Base-by-base conservation (phyloP, 495 filamentous ascomycete species). In the Usnea hakonensis region DNA sequence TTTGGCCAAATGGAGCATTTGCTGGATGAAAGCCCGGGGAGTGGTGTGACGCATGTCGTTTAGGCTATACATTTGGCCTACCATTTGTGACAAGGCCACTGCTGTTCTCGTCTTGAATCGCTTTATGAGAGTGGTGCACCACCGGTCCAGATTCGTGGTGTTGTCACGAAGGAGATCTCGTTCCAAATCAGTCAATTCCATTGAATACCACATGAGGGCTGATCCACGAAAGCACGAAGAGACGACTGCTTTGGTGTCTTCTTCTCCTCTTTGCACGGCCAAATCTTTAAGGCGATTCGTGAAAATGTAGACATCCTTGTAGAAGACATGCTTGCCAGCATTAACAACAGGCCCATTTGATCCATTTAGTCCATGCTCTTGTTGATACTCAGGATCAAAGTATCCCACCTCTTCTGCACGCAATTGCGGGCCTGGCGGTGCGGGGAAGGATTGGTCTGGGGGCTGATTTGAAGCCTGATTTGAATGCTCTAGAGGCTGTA, bases 281-380 rank as follows among this genome's bases (percentile, higher is more conserved):
- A 60, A 32, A 21, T 50, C 41, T 2, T 60, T 46, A 5, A 60
- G 33, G 1, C 57, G 41, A 21, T 60, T 40, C 0, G 33, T 30
- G 43, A 37, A 60, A 35, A 52, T 28, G 11, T 26, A 60, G n/a
- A 60, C 11, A n/a, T 52, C 58, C 35, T 41, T 21, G 40, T 60
- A 37, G 21, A 41, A 60, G 14, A 30, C 58, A 14, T 50, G 58
- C 41, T 52, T 60, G 23, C 58, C 58, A 17, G 58, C 41, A 21
- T 60, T 48, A 0, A 60, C 43, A n/a, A 60, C 55, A 5, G 37
- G 21, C 21, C 36, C 37, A 30, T 36, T 36, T 11, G 35, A 36
- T n/a, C n/a, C n/a, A n/a, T n/a, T n/a, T n/a, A n/a, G n/a, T 38
- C 37, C 37, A 7, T 38, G 37, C 37, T 38, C 37, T 38, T 38